Base-by-base conservation (phyloP, 2,329 filamentous ascomycete species). In the Endocalyx cinctus region DNA sequence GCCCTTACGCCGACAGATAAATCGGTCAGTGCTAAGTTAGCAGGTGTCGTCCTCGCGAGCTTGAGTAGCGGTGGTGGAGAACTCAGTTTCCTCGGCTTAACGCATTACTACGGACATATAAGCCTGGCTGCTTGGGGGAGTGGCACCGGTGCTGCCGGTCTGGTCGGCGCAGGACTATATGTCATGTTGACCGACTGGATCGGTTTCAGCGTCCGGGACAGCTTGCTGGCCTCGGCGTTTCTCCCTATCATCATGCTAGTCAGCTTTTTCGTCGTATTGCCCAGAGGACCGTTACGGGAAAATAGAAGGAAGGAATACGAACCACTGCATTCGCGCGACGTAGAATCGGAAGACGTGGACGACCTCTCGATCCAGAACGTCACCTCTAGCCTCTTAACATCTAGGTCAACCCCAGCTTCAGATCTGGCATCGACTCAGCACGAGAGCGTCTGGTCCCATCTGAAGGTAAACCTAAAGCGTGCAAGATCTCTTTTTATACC, bases 81-180 rank as follows among this genome's bases (percentile, higher is more conserved):
- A 64, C 68, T 96, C 38, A 94, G 84, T 59, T 96, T 97, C 54
- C 66, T 98, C 5, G 84, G 87, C 1, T 63, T 98, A 51, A 94
- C 90, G 11, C 90, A 97, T 57, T 96, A 84, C 64, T 97, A 97
- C 52, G 92, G 90, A 0, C 81, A 79, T 7, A 82, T 86, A 60
- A 87, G 87, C 48, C 71, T 97, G 13, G 89, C 89, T 0, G 82
- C 87, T 22, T 98, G 92, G 92, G 85, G 87, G 0, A 90, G 84
- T 43, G 90, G 90, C 0, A 96, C 90, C 0, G 90, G 90, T 2
- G 90, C 84, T 0, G 90, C 90, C 1, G 90, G 90, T 0, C 60
- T 98, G 37, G 70, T 90, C 1, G 92, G 92, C 5, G 87, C 90
- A 1, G 88, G 88, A 0, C 70, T 90, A 11, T 98, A 97, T 61